Evolutionary conservation across 441 rosid genomes (phyloP).

Genomic region (Isatis lusitanica): DNA sequence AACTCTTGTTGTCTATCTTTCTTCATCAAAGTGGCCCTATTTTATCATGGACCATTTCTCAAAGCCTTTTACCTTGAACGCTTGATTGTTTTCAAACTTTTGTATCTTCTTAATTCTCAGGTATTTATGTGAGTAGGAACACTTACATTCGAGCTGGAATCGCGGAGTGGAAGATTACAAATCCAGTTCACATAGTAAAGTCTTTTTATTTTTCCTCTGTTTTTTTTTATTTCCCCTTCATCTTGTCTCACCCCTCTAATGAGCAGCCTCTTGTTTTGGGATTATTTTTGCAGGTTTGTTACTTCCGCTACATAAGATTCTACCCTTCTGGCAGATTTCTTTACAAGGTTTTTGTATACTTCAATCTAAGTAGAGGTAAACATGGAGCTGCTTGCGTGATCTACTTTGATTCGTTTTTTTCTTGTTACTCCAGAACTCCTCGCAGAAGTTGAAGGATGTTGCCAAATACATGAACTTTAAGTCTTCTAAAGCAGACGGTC

Average conservation of each 20-base stretch:
- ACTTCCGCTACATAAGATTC: constrained; percentile 82
- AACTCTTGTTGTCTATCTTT: background rate
- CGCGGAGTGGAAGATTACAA: constrained; percentile 85
- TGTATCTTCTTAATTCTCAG: constrained; percentile 43
- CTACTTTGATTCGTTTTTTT: background rate
- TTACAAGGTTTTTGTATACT: constrained; percentile 64
- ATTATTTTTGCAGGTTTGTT: constrained; percentile 67
- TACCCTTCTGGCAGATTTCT: constrained; percentile 89
- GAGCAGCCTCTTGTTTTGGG: constrained; percentile 3
- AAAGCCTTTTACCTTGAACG: background rate
- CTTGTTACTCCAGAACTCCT: constrained; percentile 59
- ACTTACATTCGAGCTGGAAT: constrained; percentile 88
- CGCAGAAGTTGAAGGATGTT: constrained; percentile 79
- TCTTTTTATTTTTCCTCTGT: constrained; percentile 16
- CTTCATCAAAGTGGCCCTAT: background rate
- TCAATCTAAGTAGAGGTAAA: constrained; percentile 5
- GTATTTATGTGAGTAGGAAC: constrained; percentile 92
- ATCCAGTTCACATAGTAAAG: constrained; percentile 91
- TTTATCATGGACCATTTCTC: background rate
- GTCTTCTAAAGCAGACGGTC: constrained; percentile 63
- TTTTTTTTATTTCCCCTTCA: background rate
- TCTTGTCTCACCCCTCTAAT: background rate
- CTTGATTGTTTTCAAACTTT: background rate
- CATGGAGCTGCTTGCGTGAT: background rate
- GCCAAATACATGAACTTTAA: constrained; percentile 78